Conservation (phyloP, 768 basidiomycete species). For the Russula griseocarnosa region DNA sequence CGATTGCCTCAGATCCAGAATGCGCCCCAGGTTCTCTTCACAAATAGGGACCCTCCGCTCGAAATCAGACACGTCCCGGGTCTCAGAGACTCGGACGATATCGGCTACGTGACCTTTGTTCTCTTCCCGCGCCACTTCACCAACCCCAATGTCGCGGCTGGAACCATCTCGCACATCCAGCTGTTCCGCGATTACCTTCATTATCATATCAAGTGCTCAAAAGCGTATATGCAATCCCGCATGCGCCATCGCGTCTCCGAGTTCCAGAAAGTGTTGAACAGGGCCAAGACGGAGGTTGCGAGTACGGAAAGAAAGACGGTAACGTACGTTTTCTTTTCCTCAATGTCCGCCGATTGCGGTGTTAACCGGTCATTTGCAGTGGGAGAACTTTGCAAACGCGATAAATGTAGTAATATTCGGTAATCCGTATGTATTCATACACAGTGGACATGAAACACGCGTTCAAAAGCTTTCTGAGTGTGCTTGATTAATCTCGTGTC, state of each 20-base stretch:
- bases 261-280: conserved; percentile 93
- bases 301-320: conserved; percentile 86
- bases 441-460: conserved; percentile 2
- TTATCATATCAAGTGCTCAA: conserved; percentile 98
- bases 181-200: conserved; percentile 98
- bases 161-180: conserved; percentile 91
- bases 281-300: conserved; percentile 89
- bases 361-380: conserved; percentile 15
- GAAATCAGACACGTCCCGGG: conserved; percentile 88
- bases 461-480: background rate
- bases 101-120: conserved; percentile 45
- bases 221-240: conserved; percentile 98
- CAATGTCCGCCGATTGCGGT: background rate
- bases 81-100: conserved; percentile 61
- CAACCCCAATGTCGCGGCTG: conserved; percentile 59
- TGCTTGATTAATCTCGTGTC: background rate
- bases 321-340: conserved; percentile 49
- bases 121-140: conserved; percentile 95
- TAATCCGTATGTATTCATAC: conserved; percentile 22
- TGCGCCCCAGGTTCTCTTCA: conserved; percentile 95
- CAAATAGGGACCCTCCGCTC: conserved; percentile 92
- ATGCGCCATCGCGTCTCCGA: conserved; percentile 92
- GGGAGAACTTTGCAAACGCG: conserved; percentile 29
- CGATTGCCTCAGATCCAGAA: conserved; percentile 89
- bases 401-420: conserved; percentile 21